Evolutionary conservation across 805 yeast species (phyloP), one percentile per base, ranked within the genome.

Genomic region (Metschnikowia borealis): DNA sequence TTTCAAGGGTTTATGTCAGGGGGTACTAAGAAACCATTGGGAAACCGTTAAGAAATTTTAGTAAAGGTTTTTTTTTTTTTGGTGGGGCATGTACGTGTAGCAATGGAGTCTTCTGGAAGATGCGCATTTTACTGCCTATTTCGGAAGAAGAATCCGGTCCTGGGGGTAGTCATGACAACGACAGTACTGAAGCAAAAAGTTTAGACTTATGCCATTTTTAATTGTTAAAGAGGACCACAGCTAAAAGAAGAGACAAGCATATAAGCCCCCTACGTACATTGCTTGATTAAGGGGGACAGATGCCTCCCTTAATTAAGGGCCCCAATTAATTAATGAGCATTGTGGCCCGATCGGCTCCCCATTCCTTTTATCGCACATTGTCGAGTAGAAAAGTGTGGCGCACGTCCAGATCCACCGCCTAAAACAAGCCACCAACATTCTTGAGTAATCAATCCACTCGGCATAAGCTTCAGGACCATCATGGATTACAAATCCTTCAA

Each of bases 311-410:
- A 11, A 8, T 38, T 14, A 18, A 8, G 11, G 29, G 29, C 29
- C 29, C 29, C 29, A 26, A 10, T 3, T 26, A 38, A 23, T 23
- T 10, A 15, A 6, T 21, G 31, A 38, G 43, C 43, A 39, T 15
- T 26, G 43, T 20, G 43, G 31, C 43, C 43, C 43, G 38, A 35
- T 35, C 38, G 38, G 38, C 38, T 15, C 38, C n/a, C 38, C 38
- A 35, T n/a, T 35, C 34, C 44, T 14, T 32, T 20, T n/a, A 34
- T 42, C 45, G 45, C 45, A 34, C 45, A n/a, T 23, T 20, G 45
- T 5, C 35, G 8, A 7, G 45, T 21, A 8, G 38, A 42, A 32
- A 42, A 42, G 38, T 42, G 45, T 42, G 45, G 45, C 45, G 45
- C 45, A 20, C 23, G 15, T 8, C 18, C 20, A 14, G 20, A 18